Conservation (phyloP, 164 flowering plant genomes). For the Annona cherimola region DNA sequence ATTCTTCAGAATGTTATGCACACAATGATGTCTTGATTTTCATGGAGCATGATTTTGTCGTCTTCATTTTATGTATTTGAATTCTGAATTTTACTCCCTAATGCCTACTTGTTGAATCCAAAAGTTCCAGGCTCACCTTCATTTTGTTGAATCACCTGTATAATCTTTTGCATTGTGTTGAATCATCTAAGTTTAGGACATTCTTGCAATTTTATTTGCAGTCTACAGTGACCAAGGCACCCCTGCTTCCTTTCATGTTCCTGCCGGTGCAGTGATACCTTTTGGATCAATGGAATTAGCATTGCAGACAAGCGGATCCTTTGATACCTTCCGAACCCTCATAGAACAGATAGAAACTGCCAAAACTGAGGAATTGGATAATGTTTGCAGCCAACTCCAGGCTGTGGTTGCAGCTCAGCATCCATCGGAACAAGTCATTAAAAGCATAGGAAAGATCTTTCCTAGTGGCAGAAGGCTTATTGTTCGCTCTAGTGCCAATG, state of each 20-base stretch:
- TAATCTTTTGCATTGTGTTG: neutral
- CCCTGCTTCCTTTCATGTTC: constrained; percentile 75
- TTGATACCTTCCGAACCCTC: constrained; percentile 38
- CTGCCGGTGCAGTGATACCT: constrained; percentile 71
- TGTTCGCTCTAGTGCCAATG: constrained; percentile 95
- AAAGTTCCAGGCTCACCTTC: neutral
- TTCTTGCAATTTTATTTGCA: constrained; percentile 20
- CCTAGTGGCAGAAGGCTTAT: constrained; percentile 45
- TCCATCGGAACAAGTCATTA: constrained; percentile 39
- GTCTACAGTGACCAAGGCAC: constrained; percentile 73
- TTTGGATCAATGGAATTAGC: constrained; percentile 84
- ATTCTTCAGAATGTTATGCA: neutral
- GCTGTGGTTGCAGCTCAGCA: constrained; percentile 46
- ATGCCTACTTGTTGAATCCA: neutral
- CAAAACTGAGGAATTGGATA: constrained; percentile 56
- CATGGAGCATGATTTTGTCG: neutral
- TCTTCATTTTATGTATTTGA: neutral
- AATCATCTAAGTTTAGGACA: neutral
- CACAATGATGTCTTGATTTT: neutral
- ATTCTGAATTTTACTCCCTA: neutral
- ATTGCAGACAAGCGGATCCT: constrained; percentile 40
- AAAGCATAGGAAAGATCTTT: constrained; percentile 39
- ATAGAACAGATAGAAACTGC: constrained; percentile 65
- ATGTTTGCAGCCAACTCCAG: constrained; percentile 53
- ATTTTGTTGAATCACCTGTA: neutral